These are phyloP conservation scores for Asterella californica DNA, from an alignment of 225 moss, liverwort and hornwort species.

Conservation along the genomic window DNA sequence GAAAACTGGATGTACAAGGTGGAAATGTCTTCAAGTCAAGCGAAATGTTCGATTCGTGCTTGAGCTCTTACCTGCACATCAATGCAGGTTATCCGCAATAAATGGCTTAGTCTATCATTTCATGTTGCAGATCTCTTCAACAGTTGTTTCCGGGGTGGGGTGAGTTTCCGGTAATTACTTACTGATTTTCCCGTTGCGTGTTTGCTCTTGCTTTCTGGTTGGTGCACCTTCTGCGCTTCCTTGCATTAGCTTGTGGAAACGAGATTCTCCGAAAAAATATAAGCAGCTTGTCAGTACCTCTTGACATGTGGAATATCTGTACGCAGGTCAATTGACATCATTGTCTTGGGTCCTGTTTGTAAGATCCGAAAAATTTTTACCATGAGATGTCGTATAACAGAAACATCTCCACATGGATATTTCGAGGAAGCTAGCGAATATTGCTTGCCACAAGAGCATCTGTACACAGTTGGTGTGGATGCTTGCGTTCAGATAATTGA, in stretches of 20 bases:
- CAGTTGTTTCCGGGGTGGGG: conserved; percentile 61
- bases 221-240: background rate
- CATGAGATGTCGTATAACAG: conserved; percentile 58
- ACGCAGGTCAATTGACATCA: conserved; percentile 68
- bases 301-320: background rate
- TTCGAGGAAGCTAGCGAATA: conserved; percentile 30
- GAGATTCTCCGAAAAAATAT: background rate
- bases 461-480: conserved; percentile 64
- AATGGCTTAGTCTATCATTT: conserved; percentile 79
- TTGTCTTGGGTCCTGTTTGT: conserved; percentile 71
- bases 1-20: background rate
- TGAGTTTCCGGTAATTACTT: conserved; percentile 47
- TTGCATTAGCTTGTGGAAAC: background rate
- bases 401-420: conserved; percentile 26
- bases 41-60: background rate
- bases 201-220: background rate
- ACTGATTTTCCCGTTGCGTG: background rate
- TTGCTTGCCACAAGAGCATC: conserved; percentile 69
- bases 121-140: conserved; percentile 62
- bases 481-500: conserved; percentile 61
- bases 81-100: conserved; percentile 46
- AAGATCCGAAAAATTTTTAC: conserved; percentile 88
- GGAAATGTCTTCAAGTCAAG: background rate
- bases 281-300: background rate
- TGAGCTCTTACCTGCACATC: background rate